Conservation (phyloP, 805 yeast genomes). For the Pichia nanzhaoensis region DNA sequence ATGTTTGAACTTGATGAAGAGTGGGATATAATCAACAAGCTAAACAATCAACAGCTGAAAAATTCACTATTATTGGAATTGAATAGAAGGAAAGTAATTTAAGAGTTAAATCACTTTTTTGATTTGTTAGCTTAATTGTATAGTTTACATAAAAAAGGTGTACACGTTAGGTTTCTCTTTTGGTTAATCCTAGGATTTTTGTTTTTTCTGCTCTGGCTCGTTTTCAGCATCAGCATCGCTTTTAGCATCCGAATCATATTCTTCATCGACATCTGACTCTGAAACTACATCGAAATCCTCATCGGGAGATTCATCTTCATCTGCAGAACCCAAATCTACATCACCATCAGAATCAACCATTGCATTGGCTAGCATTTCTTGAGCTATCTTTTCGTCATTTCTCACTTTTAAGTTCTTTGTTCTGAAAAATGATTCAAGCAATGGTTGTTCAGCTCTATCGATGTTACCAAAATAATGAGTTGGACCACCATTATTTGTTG, state of each 20-base stretch:
- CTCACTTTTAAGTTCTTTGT: conserved; percentile 73
- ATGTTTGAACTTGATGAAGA: conserved; percentile 9
- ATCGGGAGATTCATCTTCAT: conserved; percentile 66
- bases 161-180: too few species aligned
- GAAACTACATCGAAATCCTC: conserved; percentile 67
- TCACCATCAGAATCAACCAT: conserved; percentile 53
- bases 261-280: conserved; percentile 6
- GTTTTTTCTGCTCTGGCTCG: conserved; percentile 16
- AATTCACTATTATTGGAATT: conserved; percentile 5
- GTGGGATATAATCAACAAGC: conserved; percentile 2
- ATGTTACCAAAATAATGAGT: conserved; percentile 84
- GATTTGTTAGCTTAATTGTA: background rate
- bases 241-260: conserved; percentile 57
- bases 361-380: conserved; percentile 71
- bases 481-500: conserved; percentile 55
- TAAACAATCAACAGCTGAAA: conserved; percentile 7
- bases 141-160: background rate
- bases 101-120: background rate
- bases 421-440: conserved; percentile 67
- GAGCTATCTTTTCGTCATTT: conserved; percentile 86
- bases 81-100: conserved; percentile 7
- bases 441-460: conserved; percentile 80
- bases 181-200: conserved; percentile 8
- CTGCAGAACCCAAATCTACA: conserved; percentile 68
- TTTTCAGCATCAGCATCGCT: conserved; percentile 24